Evolutionary conservation across 805 yeast species (phyloP).

Genomic region (Candida tallmaniae): DNA sequence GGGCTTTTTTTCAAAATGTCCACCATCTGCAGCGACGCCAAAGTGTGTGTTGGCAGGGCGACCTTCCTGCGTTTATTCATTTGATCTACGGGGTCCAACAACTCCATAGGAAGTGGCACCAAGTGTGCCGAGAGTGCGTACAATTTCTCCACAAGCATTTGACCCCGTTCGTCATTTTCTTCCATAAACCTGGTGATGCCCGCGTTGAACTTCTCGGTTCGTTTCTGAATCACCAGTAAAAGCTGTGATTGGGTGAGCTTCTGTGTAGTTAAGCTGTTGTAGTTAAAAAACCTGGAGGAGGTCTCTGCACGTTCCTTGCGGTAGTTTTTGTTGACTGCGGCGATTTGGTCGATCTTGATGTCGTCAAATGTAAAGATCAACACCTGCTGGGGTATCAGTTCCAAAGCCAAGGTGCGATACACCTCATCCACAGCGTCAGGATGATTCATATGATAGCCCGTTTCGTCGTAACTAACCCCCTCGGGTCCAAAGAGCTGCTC

Average conservation of each 20-base stretch:
- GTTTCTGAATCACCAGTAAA: conserved; percentile 52
- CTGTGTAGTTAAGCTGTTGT: conserved; percentile 17
- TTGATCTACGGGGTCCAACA: conserved; percentile 13
- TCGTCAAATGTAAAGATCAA: conserved; percentile 67
- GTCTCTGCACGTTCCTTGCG: conserved; percentile 7
- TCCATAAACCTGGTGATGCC: conserved; percentile 12
- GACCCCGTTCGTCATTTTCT: conserved; percentile 1
- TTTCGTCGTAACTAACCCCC: conserved; percentile 19
- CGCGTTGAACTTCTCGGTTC: conserved; percentile 48
- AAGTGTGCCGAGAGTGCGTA: not conserved
- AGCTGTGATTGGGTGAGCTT: conserved; percentile 50
- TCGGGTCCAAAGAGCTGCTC: conserved; percentile 50
- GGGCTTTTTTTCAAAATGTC: conserved; percentile 41
- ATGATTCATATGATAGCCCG: conserved; percentile 31
- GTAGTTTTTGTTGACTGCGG: conserved; percentile 22
- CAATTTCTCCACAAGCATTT: conserved; percentile 4
- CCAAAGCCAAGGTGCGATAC: conserved; percentile 51
- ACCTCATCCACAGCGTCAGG: conserved; percentile 42
- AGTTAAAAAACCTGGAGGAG: conserved; percentile 9
- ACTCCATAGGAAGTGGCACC: conserved; percentile 10
- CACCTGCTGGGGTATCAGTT: conserved; percentile 41
- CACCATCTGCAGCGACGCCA: conserved; percentile 47
- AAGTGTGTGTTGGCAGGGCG: too few relatives aligned
- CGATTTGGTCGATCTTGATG: conserved; percentile 50
- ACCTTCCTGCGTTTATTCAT: conserved; percentile 9